These are phyloP conservation scores for Rhodotorula glutinis DNA, from an alignment of 1,284 basidiomycete species.

Conservation along the genomic window DNA sequence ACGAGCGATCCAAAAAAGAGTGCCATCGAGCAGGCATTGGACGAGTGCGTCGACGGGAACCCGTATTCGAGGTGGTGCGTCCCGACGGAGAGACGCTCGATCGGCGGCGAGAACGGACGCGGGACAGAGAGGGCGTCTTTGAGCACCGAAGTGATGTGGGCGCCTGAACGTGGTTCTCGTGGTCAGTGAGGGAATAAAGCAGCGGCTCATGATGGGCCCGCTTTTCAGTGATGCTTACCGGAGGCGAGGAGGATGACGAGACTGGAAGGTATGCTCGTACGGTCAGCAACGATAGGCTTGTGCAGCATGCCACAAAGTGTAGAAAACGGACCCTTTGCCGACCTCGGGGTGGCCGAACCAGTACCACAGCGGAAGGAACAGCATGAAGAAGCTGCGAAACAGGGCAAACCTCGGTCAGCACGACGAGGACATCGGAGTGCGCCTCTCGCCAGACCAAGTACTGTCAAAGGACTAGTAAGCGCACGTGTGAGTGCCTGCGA, in stretches of 20 bases:
- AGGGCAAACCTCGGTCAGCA: not conserved
- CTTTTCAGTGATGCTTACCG: too few relatives aligned
- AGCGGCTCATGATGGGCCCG: too few relatives aligned
- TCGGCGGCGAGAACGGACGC: slow-evolving; percentile 83
- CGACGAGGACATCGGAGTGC: too few relatives aligned
- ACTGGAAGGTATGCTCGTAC: slow-evolving; percentile 58
- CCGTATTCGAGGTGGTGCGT: slow-evolving; percentile 66
- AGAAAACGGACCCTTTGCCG: slow-evolving; percentile 65
- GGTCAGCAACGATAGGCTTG: not conserved
- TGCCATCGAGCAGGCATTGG: slow-evolving; percentile 48
- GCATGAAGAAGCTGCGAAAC: slow-evolving; percentile 73
- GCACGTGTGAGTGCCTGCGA: slow-evolving; percentile 67
- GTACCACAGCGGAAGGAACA: slow-evolving; percentile 76
- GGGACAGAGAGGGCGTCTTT: slow-evolving; percentile 83
- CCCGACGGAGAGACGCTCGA: slow-evolving; percentile 64
- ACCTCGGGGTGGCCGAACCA: slow-evolving; percentile 76
- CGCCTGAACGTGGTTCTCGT: too few relatives aligned
- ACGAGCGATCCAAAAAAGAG: slow-evolving; percentile 28
- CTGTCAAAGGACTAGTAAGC: not conserved
- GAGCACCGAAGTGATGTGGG: slow-evolving; percentile 43
- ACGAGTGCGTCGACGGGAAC: slow-evolving; percentile 94
- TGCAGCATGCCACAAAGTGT: not conserved
- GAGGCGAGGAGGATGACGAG: slow-evolving; percentile 76
- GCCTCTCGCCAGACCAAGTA: too few relatives aligned
- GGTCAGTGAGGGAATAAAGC: too few relatives aligned